Evolutionary conservation across 192 early-diverging fungal species (phyloP), one percentile per base, ranked within the genome.

Genomic region (Linnemannia zychae): DNA sequence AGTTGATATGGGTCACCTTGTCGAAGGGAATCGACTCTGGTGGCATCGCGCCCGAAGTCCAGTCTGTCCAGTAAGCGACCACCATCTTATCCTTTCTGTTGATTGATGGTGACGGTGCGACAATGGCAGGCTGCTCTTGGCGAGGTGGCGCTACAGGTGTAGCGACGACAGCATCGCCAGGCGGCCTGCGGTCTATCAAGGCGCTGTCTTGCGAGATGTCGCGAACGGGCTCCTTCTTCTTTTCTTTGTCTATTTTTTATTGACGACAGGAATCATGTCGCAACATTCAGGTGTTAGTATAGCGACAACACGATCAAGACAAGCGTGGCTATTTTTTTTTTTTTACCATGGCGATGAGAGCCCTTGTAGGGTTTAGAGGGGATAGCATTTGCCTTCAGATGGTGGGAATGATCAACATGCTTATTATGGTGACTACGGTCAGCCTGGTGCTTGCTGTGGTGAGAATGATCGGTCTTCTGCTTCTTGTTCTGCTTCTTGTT

Each of bases 1-100:
- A 92, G 74, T 93, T 92, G 66, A 95, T 74, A 76, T 94, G 94
- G 44, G 94, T 94, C 77, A 93, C 91, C 67, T 91, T 90, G 28
- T 88, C 66, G 49, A 91, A 80, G 12, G 82, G 82, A 16, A 84
- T 84, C 22, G 82, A 67, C 57, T 84, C 77, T 67, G 82, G 82
- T 0, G 82, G 53, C 72, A 84, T 74, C 1, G 76, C 31, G 31
- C 49, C 66, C 7, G 76, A 33, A 5, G 82, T 84, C 82, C 82
- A 84, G 57, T 84, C 82, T 16, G 82, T 78, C 82, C 82, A 84
- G 53, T 84, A 84, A 6, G 82, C 82, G 31, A 84, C 67, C 0
- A 84, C 82, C 82, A 84, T 84, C 52, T 75, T 84, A 49, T 78
- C 67, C 12, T 63, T 77, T 24, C 28, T 11, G 1, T 72, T 24